Evolutionary conservation across 2,329 filamentous ascomycete genomes (phyloP), one percentile per base, ranked within the genome.

Genomic region (Colletotrichum sp.): DNA sequence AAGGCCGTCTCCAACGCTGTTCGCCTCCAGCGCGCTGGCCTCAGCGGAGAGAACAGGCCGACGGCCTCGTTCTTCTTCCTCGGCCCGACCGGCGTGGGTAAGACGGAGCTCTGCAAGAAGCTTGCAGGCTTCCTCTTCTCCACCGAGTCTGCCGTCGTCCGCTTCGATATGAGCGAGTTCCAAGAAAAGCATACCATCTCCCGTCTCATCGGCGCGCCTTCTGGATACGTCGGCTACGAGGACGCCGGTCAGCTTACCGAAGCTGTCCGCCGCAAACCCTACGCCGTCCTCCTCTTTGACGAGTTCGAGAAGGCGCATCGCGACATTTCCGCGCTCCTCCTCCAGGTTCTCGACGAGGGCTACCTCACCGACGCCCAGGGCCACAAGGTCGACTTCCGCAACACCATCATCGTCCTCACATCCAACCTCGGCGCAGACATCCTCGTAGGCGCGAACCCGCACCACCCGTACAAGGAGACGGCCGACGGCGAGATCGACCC

Each of bases 121-220:
- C 93, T 99, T 80, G 97, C 97, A 2, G 91, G 91, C 74, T 98
- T 98, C 87, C 88, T 99, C 48, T 99, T 98, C 86, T 97, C 94
- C 1, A 98, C 95, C 2, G 95, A 98, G 80, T 92, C 93, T 32
- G 96, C 97, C 4, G 95, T 99, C 30, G 92, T 98, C 39, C 91
- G 97, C 39, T 98, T 98, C 84, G 97, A 98, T 84, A 98, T 98
- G 97, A 95, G 93, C 80, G 97, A 99, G 82, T 98, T 98, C 83
- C 96, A 98, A 82, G 97, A 98, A 83, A 98, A 98, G 84, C 96
- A 98, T 82, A 98, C 97, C 5, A 94, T 98, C 71, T 98, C 95
- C 32, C 91, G 96, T 22, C 90, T 98, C 36, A 98, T 98, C 78
- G 97, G 97, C 60, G 94, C 94, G 5, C 97, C 97, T 0, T 96